Percentiles rank a stretch among this genome's conserved stretches.
phyloP scores from a whole-genome alignment of 164 flowering plant genomes.

The Houttuynia cordata region DNA sequence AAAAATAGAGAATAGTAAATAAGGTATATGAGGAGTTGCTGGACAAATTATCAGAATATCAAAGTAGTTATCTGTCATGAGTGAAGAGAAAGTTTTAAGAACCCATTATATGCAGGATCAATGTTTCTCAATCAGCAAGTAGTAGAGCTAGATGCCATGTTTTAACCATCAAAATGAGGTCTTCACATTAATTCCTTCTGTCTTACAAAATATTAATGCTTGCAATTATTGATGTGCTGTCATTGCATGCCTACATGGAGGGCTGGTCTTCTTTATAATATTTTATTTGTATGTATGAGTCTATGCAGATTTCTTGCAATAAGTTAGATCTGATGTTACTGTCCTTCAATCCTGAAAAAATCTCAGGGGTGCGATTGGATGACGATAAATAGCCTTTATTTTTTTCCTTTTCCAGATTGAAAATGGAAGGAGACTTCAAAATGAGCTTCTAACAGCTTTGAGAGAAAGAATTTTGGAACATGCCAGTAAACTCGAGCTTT shows the following conservation, averaged over 20 bases:
- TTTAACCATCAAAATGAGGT: not conserved
- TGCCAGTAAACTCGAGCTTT: constrained; percentile 36
- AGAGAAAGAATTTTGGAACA: constrained; percentile 59
- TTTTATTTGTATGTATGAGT: too few relatives aligned
- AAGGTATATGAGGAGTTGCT: not conserved
- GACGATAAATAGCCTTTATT: not conserved
- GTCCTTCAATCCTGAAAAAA: not conserved
- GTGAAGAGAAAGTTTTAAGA: not conserved
- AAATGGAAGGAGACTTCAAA: constrained; percentile 34
- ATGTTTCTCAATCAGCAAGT: not conserved
- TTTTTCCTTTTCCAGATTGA: constrained; percentile 30
- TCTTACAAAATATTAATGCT: not conserved
- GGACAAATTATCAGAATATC: not conserved
- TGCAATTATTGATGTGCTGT: too few relatives aligned
- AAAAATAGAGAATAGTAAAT: not conserved
- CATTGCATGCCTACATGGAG: too few relatives aligned
- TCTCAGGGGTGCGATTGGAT: not conserved
- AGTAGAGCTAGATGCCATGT: not conserved
- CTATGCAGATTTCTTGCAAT: too few relatives aligned
- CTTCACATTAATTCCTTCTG: not conserved
- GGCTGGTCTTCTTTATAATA: too few relatives aligned
- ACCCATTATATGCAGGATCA: not conserved
- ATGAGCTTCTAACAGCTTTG: constrained; percentile 54
- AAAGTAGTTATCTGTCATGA: not conserved
- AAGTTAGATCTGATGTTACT: too few relatives aligned